phyloP scores from a whole-genome alignment of 176 grass and related monocot genomes.

The Stipa capillata region DNA sequence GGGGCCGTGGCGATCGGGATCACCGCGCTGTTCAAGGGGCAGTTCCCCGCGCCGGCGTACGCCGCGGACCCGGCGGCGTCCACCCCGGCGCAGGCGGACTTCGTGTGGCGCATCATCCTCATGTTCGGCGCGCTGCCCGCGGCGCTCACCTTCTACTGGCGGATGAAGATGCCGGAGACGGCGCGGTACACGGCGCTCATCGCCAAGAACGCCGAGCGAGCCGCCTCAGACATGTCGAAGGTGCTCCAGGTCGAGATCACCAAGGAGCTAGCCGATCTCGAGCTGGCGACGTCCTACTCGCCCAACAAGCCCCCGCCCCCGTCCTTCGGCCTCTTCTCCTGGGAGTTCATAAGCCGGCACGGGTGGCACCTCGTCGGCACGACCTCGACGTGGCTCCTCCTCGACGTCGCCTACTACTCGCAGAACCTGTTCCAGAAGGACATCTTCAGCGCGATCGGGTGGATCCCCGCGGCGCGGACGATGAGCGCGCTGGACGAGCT shows the following conservation, averaged over 20 bases:
- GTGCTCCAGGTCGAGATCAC: slow-evolving; percentile 20
- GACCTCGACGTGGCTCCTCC: slow-evolving; percentile 25
- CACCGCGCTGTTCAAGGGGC: slow-evolving; percentile 14
- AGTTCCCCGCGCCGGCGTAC: slow-evolving; percentile 24
- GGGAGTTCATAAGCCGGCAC: slow-evolving; percentile 15
- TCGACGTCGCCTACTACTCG: slow-evolving; percentile 39
- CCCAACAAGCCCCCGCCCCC: background rate
- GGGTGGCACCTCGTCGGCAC: slow-evolving; percentile 34
- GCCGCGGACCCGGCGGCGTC: slow-evolving; percentile 23
- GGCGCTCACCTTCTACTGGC: slow-evolving; percentile 44
- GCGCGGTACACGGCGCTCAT: slow-evolving; percentile 52
- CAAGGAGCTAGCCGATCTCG: background rate
- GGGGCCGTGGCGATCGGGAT: slow-evolving; percentile 31
- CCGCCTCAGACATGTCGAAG: slow-evolving; percentile 45
- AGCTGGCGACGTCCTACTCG: background rate
- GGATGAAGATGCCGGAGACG: slow-evolving; percentile 56
- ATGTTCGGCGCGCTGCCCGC: slow-evolving; percentile 52
- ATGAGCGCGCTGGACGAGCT: slow-evolving; percentile 46
- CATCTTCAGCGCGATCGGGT: slow-evolving; percentile 35
- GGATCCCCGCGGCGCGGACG: slow-evolving; percentile 16
- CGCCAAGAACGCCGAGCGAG: slow-evolving; percentile 34
- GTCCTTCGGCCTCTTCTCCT: slow-evolving; percentile 24
- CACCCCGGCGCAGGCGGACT: slow-evolving; percentile 22
- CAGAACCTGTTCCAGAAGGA: slow-evolving; percentile 45
- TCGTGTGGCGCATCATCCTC: slow-evolving; percentile 50